Evolutionary conservation across 306 rosid species (phyloP).

Genomic region (Oxytropis ochrocephala): DNA sequence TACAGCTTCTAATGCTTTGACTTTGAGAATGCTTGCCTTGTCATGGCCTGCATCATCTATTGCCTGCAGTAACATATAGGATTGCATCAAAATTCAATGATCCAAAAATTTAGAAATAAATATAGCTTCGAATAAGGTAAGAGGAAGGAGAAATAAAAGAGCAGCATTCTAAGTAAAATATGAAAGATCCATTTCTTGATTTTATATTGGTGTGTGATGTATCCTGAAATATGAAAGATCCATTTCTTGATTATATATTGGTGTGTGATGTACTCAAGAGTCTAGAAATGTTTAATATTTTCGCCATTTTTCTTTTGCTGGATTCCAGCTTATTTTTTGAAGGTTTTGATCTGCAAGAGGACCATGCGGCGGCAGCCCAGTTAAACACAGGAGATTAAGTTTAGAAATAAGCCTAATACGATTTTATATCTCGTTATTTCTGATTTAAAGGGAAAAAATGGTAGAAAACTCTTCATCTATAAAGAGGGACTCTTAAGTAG

Average conservation of each 20-base stretch:
- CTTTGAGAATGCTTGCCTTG: conserved; percentile 76
- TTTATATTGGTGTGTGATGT: neutral
- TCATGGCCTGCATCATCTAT: conserved; percentile 98
- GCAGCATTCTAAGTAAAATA: neutral
- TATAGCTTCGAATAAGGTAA: neutral
- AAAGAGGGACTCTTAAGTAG: neutral
- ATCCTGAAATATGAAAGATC: neutral
- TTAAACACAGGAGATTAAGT: neutral
- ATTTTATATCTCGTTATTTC: neutral
- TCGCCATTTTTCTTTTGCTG: neutral
- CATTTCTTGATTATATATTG: neutral
- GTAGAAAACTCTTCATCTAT: neutral
- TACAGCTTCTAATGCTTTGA: conserved; percentile 80
- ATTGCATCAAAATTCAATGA: neutral
- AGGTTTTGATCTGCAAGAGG: neutral
- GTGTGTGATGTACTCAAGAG: neutral
- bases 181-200: neutral
- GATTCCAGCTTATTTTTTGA: neutral
- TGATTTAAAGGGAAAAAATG: neutral
- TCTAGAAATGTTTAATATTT: neutral
- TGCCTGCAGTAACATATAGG: conserved; percentile 54
- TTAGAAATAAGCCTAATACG: neutral
- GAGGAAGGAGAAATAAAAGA: neutral
- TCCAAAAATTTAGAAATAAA: neutral
- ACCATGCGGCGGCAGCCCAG: conserved; percentile 4